phyloP scores from a whole-genome alignment of 2,329 filamentous ascomycete genomes.

The Acephala macrosclerotiorum region DNA sequence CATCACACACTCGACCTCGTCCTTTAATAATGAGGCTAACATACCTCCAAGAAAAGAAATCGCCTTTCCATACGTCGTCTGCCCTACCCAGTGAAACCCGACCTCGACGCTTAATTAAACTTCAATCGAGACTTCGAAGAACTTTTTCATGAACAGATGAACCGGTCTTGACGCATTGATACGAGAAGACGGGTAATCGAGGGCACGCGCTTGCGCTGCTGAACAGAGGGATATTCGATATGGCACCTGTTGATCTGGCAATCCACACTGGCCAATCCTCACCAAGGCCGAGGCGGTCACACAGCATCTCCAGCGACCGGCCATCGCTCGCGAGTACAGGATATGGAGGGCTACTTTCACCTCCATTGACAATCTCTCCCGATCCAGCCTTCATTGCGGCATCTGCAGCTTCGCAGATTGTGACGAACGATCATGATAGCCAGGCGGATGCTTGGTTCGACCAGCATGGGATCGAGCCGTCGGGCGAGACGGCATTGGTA shows the following conservation, averaged over 20 bases:
- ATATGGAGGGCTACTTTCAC: slow-evolving; percentile 66
- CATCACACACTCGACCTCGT: slow-evolving; percentile 13
- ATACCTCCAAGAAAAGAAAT: slow-evolving; percentile 12
- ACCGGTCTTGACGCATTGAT: background rate
- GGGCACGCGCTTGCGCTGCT: slow-evolving; percentile 10
- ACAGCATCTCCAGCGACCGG: slow-evolving; percentile 75
- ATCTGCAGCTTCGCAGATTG: slow-evolving; percentile 88
- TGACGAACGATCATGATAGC: slow-evolving; percentile 86
- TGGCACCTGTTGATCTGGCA: slow-evolving; percentile 36
- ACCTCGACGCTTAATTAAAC: background rate
- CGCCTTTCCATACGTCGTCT: background rate
- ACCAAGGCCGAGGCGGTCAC: slow-evolving; percentile 41
- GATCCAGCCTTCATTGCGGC: slow-evolving; percentile 86
- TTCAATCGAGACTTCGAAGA: background rate
- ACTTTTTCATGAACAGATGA: slow-evolving; percentile 16
- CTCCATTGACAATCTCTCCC: slow-evolving; percentile 74
- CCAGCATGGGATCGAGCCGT: slow-evolving; percentile 70
- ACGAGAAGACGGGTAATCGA: slow-evolving; percentile 5
- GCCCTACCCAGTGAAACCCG: background rate
- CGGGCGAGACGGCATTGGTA: slow-evolving; percentile 74
- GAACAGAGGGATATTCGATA: slow-evolving; percentile 20
- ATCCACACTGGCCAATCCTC: slow-evolving; percentile 22
- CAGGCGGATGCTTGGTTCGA: slow-evolving; percentile 75
- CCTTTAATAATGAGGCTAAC: slow-evolving; percentile 17
- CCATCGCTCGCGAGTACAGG: slow-evolving; percentile 61